A percentile compares a stretch with the other conserved stretches of the same genome.
phyloP scores from a whole-genome alignment of 1,139 yeast species.

The Yamadazyma sp. region DNA sequence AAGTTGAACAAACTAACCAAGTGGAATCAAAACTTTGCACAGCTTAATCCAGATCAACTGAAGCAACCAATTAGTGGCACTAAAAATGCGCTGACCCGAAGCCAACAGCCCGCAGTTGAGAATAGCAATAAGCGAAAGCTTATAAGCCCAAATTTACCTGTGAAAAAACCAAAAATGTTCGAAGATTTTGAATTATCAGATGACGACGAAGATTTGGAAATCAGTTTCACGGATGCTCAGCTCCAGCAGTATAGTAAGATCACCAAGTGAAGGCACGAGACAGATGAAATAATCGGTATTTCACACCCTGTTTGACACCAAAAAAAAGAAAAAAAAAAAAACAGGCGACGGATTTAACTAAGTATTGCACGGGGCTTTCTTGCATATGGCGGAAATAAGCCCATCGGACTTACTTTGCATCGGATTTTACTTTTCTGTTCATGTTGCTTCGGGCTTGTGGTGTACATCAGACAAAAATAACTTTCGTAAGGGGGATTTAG shows the following conservation, averaged over 20 bases:
- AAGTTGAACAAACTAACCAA: slow-evolving; percentile 11
- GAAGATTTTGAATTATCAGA: slow-evolving; percentile 5
- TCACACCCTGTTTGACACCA: too few relatives aligned
- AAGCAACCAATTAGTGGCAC: background rate
- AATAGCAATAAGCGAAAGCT: background rate
- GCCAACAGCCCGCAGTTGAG: too few relatives aligned
- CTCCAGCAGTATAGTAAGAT: slow-evolving; percentile 3
- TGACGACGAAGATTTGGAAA: slow-evolving; percentile 9
- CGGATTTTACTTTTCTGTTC: background rate
- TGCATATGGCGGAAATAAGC: background rate
- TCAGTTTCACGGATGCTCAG: slow-evolving; percentile 7
- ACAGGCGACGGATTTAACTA: too few relatives aligned
- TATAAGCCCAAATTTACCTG: background rate
- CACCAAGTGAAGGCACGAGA: background rate
- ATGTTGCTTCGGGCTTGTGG: too few relatives aligned
- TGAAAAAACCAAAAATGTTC: slow-evolving; percentile 2
- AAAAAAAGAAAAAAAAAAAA: too few relatives aligned
- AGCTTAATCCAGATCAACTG: background rate
- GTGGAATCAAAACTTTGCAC: slow-evolving; percentile 13
- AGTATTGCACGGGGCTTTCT: background rate
- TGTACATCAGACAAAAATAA: too few relatives aligned
- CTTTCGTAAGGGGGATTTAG: too few relatives aligned
- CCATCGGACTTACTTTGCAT: background rate
- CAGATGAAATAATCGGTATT: too few relatives aligned
- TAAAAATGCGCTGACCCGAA: background rate